Evolutionary conservation across 306 rosid species (phyloP).

Genomic region (Sicyos baderoa): DNA sequence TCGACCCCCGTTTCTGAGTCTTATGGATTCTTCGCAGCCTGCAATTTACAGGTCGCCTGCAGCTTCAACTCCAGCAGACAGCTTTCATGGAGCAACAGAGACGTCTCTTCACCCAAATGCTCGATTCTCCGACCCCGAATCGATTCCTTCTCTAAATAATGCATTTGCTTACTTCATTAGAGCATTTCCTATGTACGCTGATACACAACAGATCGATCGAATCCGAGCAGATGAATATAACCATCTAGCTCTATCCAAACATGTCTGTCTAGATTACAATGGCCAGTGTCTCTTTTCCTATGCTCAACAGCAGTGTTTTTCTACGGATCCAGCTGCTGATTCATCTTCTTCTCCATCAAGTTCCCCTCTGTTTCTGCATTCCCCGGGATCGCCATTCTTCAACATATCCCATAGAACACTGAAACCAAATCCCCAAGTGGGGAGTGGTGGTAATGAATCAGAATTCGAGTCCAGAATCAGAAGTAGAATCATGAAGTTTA

Average conservation of each 20-base stretch:
- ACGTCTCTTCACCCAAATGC: constrained; percentile 46
- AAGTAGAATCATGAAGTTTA: constrained; percentile 56
- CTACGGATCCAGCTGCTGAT: constrained; percentile 19
- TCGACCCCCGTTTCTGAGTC: constrained; percentile 31
- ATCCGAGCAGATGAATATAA: constrained; percentile 52
- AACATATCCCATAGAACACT: constrained; percentile 45
- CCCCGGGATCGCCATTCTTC: constrained; percentile 36
- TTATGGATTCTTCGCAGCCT: constrained; percentile 24
- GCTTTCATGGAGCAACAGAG: constrained; percentile 34
- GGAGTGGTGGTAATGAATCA: constrained; percentile 44
- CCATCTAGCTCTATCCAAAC: constrained; percentile 54
- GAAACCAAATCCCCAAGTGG: constrained; percentile 48
- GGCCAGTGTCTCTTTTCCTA: constrained; percentile 78
- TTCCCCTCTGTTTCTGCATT: constrained; percentile 17
- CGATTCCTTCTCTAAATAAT: constrained; percentile 54
- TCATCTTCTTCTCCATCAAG: constrained; percentile 29
- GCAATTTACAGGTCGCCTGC: constrained; percentile 20
- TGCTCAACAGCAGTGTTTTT: constrained; percentile 31
- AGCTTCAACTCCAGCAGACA: constrained; percentile 19
- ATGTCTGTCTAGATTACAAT: constrained; percentile 55
- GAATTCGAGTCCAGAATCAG: constrained; percentile 45
- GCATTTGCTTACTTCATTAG: constrained; percentile 41
- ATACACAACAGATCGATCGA: constrained; percentile 39
- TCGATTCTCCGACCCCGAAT: constrained; percentile 62
- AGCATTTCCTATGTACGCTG: constrained; percentile 40